Evolutionary conservation across 257 asterid genomes (phyloP).

Genomic region (Penstemon eatonii): DNA sequence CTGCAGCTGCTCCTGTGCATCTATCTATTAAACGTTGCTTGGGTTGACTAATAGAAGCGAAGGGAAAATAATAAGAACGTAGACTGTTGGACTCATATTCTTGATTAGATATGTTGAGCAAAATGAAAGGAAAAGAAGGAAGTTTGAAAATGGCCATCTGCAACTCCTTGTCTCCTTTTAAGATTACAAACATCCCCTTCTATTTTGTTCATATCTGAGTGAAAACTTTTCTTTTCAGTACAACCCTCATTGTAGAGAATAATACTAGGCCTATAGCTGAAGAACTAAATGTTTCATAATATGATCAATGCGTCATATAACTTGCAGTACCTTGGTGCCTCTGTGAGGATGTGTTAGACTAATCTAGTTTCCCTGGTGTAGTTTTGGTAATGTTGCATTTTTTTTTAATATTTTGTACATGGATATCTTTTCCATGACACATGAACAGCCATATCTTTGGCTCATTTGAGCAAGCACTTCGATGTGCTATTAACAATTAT

Average conservation of each 20-base stretch:
- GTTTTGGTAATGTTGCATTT: background rate
- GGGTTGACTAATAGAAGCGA: background rate
- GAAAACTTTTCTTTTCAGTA: background rate
- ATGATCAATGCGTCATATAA: background rate
- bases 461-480: background rate
- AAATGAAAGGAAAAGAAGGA: slow-evolving; percentile 13
- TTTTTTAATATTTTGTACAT: too few species aligned
- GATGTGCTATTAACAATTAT: too few species aligned
- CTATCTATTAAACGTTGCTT: slow-evolving; percentile 9
- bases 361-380: background rate
- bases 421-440: background rate
- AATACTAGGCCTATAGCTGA: background rate
- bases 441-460: background rate
- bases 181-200: background rate
- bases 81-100: background rate
- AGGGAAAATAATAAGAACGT: background rate
- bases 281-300: background rate
- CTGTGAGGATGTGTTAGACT: background rate
- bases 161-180: background rate
- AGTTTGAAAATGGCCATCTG: background rate
- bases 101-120: background rate
- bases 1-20: slow-evolving; percentile 2
- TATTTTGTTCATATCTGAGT: slow-evolving; percentile 9
- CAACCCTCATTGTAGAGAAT: background rate
- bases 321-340: background rate